These are phyloP conservation scores for Tolypocladium inflatum DNA, from an alignment of 2,329 filamentous ascomycete species.

Conservation along the genomic window DNA sequence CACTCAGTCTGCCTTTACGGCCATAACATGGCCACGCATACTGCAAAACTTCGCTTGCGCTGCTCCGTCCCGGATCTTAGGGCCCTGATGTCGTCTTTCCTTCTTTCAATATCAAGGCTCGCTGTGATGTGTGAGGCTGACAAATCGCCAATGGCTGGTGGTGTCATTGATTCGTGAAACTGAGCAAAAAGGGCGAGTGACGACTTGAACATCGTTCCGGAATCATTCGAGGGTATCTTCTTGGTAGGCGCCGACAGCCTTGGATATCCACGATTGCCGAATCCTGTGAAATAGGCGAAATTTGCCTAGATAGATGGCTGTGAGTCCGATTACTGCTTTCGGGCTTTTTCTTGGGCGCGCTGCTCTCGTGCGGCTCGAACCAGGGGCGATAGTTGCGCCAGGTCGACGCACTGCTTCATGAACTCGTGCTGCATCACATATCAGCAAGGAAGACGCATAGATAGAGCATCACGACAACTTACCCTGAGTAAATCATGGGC, in stretches of 20 bases:
- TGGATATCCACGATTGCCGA: not conserved
- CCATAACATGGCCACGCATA: not conserved
- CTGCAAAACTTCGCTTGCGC: not conserved
- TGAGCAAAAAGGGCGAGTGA: not conserved
- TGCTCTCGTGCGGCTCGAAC: conserved; percentile 80
- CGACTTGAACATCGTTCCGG: not conserved
- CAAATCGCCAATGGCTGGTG: not conserved
- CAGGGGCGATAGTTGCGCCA: conserved; percentile 72
- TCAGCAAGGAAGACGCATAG: conserved; percentile 10
- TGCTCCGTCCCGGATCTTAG: not conserved
- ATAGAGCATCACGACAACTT: conserved; percentile 25
- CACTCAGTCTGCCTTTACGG: not conserved
- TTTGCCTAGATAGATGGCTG: not conserved
- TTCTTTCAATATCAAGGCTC: not conserved
- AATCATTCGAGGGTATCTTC: not conserved
- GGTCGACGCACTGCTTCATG: conserved; percentile 66
- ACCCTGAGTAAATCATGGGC: conserved; percentile 90
- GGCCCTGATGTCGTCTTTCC: not conserved
- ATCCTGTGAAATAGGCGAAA: not conserved
- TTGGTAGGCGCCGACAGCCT: not conserved
- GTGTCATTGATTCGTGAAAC: not conserved
- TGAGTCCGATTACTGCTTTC: conserved; percentile 35
- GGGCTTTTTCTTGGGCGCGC: conserved; percentile 73
- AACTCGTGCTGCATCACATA: conserved; percentile 56
- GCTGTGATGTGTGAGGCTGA: not conserved